phyloP scores from a whole-genome alignment of 192 early-diverging fungal genomes.

The Mycoemilia scoparia region DNA sequence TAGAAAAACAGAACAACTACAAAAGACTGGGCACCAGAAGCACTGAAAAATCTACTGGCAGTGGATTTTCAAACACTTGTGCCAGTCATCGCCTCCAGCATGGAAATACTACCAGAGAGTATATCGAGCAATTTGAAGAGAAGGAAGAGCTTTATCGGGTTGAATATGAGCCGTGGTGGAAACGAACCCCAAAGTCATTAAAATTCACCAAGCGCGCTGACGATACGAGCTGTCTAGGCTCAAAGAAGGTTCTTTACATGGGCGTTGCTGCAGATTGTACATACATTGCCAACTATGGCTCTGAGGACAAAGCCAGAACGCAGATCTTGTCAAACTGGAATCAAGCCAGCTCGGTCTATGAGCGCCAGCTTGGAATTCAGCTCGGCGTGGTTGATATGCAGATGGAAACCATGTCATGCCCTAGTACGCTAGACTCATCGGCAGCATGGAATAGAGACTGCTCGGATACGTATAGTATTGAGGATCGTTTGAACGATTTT shows the following conservation, averaged over 20 bases:
- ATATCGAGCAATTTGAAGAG: no score
- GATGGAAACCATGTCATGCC: constrained; percentile 43
- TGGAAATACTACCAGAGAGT: no score
- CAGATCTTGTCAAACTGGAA: constrained; percentile 75
- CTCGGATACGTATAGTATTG: constrained; percentile 43
- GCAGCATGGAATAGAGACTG: constrained; percentile 68
- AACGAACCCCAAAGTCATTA: constrained; percentile 13
- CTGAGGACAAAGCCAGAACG: constrained; percentile 32
- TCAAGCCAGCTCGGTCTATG: constrained; percentile 62
- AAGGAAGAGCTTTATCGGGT: no score
- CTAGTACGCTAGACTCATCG: constrained; percentile 10
- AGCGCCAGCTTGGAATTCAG: constrained; percentile 68
- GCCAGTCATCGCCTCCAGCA: no score
- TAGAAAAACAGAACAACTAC: no score
- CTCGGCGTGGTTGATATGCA: constrained; percentile 66
- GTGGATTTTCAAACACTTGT: no score
- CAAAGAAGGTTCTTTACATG: constrained; percentile 29
- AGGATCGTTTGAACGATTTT: constrained; percentile 67
- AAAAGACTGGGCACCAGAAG: no score
- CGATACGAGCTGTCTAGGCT: constrained; percentile 13
- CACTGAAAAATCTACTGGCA: no score
- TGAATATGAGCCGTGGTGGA: constrained; percentile 9
- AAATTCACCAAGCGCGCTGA: constrained; percentile 9
- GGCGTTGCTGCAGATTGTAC: constrained; percentile 63
- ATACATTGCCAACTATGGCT: constrained; percentile 37